Base-by-base conservation (phyloP, 805 yeast species). In the Lipomyces yamadae region DNA sequence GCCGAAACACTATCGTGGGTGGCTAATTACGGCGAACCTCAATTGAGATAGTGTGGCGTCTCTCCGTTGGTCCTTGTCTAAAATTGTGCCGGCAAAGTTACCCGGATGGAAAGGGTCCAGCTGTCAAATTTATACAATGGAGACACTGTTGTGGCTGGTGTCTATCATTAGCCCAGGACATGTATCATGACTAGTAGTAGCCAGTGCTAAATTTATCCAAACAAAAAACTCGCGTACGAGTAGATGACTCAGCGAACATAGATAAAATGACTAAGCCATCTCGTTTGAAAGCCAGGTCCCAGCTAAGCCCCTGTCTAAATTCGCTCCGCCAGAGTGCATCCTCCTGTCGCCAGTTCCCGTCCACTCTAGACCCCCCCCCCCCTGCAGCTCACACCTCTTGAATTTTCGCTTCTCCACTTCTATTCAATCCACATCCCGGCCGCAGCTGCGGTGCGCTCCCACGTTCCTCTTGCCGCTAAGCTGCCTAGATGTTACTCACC, bases 401-500 rank as follows among this genome's bases (percentile, higher is more conserved):
- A 10, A 48, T 52, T 34, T 52, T 29, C 32, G 15, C 11, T 32
- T 3, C 13, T n/a, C 18, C 55, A 10, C 53, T 29, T 6, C 15
- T 52, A 11, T 18, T 52, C 55, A 24, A 52, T 13, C 13, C 11
- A 29, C 15, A 11, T 6, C 34, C n/a, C 35, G 34, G 55, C 55
- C 34, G 55, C 55, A 29, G 55, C 55, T 24, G 55, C 55, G 55
- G 55, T 34, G 34, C 15, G n/a, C 24, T 24, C 33, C 55, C 34
- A 52, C 24, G 55, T 32, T 29, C 15, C 15, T 32, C 34, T 52
- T n/a, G 32, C 35, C 55, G 55, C 55, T 42, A 18, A 52, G 34
- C 55, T 52, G 34, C 34, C 55, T 33, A 24, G 15, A 56, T 56
- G 58, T 37, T 32, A 58, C 24, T 59, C 59, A 2, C 55, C 34